Evolutionary conservation across 2,329 filamentous ascomycete genomes (phyloP), one percentile per base, ranked within the genome.

Genomic region (Venturia carpophila): DNA sequence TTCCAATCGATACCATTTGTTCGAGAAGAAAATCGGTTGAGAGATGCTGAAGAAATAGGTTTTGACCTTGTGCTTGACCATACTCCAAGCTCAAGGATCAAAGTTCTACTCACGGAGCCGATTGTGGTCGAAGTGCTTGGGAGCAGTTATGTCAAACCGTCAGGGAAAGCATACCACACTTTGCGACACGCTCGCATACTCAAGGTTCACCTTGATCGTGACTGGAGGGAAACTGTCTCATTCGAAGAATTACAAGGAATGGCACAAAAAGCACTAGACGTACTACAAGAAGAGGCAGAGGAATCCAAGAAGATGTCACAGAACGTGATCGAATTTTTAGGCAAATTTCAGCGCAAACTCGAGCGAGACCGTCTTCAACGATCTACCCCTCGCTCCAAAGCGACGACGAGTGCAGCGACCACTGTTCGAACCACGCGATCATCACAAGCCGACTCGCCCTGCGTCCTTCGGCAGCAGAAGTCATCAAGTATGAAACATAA

Each of bases 91-190:
- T 39, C 67, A 17, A 71, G 70, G 24, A 77, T 79, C 69, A 78
- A 79, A 0, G 75, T 80, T 1, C 75, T 87, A 0, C 96, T 96
- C 73, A 82, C 80, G 7, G 78, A 80, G 0, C 91, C 91, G 0
- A 83, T 91, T 24, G 85, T 96, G 0, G 89, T 92, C 65, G 92
- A 96, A 69, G 79, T 96, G 66, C 81, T 89, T 30, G 92, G 91
- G 64, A 90, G 90, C 67, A 87, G 88, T 0, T 96, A 92, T 69
- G 88, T 91, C 67, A 90, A 87, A 71, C 81, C 83, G 2, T 82
- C 84, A 4, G 87, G 88, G 70, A 86, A 84, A 17, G 80, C 81
- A 0, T 92, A 89, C 70, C 91, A 85, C 79, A 87, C 87, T 66
- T 83, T 91, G 63, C 83, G 92, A 1, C 95, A 96, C 70, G 89